phyloP scores from a whole-genome alignment of 768 basidiomycete genomes.

The Lactifluus echinatus region DNA sequence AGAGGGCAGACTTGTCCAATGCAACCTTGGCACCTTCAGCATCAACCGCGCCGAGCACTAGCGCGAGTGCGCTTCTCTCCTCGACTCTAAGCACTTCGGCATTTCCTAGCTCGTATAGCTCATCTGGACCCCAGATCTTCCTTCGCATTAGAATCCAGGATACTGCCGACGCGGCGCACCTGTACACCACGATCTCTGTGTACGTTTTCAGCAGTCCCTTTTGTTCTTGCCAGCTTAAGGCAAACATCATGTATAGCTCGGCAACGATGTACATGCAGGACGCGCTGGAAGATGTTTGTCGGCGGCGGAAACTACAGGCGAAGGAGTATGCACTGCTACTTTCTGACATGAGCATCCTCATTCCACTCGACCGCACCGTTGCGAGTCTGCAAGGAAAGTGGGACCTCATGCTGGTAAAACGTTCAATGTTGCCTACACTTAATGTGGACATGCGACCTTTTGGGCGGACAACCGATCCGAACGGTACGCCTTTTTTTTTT shows the following conservation, averaged over 20 bases:
- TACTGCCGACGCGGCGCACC: slow-evolving; percentile 72
- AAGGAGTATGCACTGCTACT: slow-evolving; percentile 77
- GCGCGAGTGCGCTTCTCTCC: slow-evolving; percentile 24
- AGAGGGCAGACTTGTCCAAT: slow-evolving; percentile 43
- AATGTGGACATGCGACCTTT: slow-evolving; percentile 60
- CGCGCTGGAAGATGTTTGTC: slow-evolving; percentile 77
- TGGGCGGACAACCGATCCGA: slow-evolving; percentile 80
- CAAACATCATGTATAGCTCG: slow-evolving; percentile 37
- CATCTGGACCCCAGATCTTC: slow-evolving; percentile 73
- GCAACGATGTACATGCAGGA: slow-evolving; percentile 97
- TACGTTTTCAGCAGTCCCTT: slow-evolving; percentile 34
- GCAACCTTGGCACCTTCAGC: slow-evolving; percentile 24
- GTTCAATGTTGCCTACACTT: slow-evolving; percentile 65
- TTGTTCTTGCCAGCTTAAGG: neutral
- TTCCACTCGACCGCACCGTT: slow-evolving; percentile 93
- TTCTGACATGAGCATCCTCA: slow-evolving; percentile 59
- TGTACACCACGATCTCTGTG: slow-evolving; percentile 88
- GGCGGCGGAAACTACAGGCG: slow-evolving; percentile 58
- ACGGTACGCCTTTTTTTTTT: slow-evolving; percentile 45
- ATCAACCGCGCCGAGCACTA: slow-evolving; percentile 9
- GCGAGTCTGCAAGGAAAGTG: slow-evolving; percentile 84
- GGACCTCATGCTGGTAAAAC: slow-evolving; percentile 74
- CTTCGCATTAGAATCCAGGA: slow-evolving; percentile 76
- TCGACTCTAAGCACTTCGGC: slow-evolving; percentile 28
- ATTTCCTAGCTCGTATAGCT: slow-evolving; percentile 60